Evolutionary conservation across 1,284 basidiomycete species (phyloP).

Genomic region (Naganishia sp.): DNA sequence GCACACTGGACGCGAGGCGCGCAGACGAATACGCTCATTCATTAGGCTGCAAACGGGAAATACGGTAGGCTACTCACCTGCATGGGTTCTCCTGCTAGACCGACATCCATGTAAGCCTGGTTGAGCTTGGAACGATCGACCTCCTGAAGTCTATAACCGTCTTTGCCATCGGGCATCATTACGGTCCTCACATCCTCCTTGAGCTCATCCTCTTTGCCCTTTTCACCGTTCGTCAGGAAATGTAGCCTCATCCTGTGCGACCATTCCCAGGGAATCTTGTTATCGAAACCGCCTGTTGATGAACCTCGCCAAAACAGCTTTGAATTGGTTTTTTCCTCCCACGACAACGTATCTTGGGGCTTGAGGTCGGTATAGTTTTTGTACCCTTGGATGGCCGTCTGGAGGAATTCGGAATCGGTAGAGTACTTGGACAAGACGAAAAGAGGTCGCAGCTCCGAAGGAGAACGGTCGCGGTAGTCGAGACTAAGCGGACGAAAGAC

Average conservation of each 20-base stretch:
- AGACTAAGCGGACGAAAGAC: conserved; percentile 34
- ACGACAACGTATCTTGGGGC: conserved; percentile 32
- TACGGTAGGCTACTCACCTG: conserved; percentile 38
- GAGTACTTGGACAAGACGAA: conserved; percentile 53
- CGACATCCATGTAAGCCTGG: conserved; percentile 53
- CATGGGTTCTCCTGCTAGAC: conserved; percentile 48
- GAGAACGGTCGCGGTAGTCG: conserved; percentile 51
- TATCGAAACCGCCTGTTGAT: conserved; percentile 52
- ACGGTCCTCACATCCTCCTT: conserved; percentile 44
- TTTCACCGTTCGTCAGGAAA: conserved; percentile 51
- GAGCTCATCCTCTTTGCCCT: conserved; percentile 47
- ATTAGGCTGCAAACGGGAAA: background rate
- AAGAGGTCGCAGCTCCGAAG: conserved; percentile 48
- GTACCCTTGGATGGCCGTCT: conserved; percentile 51
- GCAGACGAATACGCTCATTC: background rate
- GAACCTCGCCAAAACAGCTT: conserved; percentile 55
- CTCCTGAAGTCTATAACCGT: conserved; percentile 42
- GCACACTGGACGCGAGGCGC: conserved; percentile 35
- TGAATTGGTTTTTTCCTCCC: conserved; percentile 51
- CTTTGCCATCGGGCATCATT: conserved; percentile 50
- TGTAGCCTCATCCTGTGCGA: conserved; percentile 54
- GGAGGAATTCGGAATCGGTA: conserved; percentile 49
- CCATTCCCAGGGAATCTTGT: conserved; percentile 51
- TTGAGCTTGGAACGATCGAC: conserved; percentile 44
- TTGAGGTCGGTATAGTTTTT: conserved; percentile 46